Evolutionary conservation across 2,329 filamentous ascomycete genomes (phyloP).

Genomic region (Colletotrichum falcatum): DNA sequence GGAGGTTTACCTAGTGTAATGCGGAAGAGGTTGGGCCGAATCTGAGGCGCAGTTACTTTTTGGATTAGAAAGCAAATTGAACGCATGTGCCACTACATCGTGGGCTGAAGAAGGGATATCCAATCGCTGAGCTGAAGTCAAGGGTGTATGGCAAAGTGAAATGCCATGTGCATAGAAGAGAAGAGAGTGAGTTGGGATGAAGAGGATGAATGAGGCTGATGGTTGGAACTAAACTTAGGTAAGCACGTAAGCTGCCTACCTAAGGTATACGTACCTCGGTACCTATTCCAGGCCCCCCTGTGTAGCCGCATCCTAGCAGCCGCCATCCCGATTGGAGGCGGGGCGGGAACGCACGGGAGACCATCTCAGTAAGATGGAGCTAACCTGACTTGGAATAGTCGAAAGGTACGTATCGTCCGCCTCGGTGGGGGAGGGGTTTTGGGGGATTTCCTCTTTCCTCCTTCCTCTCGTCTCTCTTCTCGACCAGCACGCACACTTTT

Average conservation of each 20-base stretch:
- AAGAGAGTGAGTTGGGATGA: neutral
- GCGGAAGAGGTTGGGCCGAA: slow-evolving; percentile 3
- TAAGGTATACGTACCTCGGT: too few species aligned
- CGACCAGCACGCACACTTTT: neutral
- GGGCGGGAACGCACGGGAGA: neutral
- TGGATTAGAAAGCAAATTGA: slow-evolving; percentile 2
- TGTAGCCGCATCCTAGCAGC: neutral
- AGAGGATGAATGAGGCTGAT: slow-evolving; percentile 10
- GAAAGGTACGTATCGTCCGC: neutral
- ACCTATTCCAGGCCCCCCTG: neutral
- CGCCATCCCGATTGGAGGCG: neutral
- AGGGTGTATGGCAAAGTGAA: slow-evolving; percentile 11
- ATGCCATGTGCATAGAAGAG: slow-evolving; percentile 15
- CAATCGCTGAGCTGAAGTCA: neutral
- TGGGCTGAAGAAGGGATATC: neutral
- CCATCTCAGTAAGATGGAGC: neutral
- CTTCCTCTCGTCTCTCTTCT: neutral
- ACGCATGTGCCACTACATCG: too few species aligned
- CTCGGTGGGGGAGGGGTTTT: neutral
- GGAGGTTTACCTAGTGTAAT: neutral
- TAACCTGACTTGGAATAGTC: neutral
- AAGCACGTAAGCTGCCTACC: too few species aligned
- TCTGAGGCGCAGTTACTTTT: slow-evolving; percentile 13
- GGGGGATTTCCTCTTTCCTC: slow-evolving; percentile 1
- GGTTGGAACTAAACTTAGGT: slow-evolving; percentile 5